A percentile compares a stretch with the other conserved stretches of the same genome.
phyloP scores from a whole-genome alignment of 441 rosid species.

The Metrosideros polymorpha region DNA sequence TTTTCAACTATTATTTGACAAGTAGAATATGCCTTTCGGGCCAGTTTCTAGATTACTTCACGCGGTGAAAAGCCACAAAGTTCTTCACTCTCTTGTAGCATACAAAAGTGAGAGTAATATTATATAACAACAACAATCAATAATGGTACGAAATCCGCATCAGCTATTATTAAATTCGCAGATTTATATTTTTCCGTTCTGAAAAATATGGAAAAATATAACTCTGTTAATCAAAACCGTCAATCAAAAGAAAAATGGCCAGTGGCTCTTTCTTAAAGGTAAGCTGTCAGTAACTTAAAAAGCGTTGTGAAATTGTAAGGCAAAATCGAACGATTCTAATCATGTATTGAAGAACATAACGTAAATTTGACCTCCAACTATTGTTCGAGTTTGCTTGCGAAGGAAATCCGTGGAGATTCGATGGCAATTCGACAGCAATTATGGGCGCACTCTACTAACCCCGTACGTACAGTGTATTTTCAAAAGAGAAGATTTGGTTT shows the following conservation, averaged over 20 bases:
- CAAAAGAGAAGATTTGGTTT: no score
- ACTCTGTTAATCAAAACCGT: background rate
- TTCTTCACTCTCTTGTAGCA: background rate
- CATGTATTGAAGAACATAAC: no score
- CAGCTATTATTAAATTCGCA: background rate
- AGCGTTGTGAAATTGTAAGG: no score
- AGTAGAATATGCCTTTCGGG: background rate
- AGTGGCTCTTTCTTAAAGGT: background rate
- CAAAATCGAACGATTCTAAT: no score
- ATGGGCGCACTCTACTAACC: no score
- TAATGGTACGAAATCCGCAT: background rate
- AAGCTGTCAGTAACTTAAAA: background rate
- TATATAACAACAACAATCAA: background rate
- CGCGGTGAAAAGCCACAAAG: background rate
- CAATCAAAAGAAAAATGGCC: background rate
- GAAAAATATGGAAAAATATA: no score
- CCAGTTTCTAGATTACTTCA: background rate
- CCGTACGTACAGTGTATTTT: no score
- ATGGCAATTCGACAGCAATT: no score
- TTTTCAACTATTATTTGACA: background rate
- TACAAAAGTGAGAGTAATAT: background rate
- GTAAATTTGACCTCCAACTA: no score
- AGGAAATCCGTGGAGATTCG: no score
- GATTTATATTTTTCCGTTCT: background rate
- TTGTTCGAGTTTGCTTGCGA: no score